Evolutionary conservation across 495 filamentous ascomycete species (phyloP), one percentile per base, ranked within the genome.

Genomic region (Hypomontagnella submonticulosa): DNA sequence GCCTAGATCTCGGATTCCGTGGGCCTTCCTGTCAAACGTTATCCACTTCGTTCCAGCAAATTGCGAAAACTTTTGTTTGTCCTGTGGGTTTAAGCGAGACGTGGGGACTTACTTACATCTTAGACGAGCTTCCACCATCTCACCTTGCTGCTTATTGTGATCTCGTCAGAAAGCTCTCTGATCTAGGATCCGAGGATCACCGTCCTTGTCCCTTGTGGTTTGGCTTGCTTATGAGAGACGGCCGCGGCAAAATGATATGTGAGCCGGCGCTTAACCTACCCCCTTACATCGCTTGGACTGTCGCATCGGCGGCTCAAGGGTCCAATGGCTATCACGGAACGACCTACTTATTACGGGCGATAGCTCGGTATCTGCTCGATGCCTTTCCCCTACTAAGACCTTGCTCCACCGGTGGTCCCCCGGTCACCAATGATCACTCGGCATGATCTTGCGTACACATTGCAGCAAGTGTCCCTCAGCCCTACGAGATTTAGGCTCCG

Each of bases 401-500:
- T 8, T 61, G 19, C 65, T 68, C 65, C 66, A 69, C 60, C 49
- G 49, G 30, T 38, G 32, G 7, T 58, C 57, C 67, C 67, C 67
- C 16, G 50, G 67, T 62, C 67, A 12, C 71, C 69, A 72, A 72
- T 74, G 38, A 66, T 62, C 52, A 36, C 49, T 66, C 41, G 38
- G 50, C 51, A 65, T 64, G 49, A 54, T 61, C 58, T 63, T 43
- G 60, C 61, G 47, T 67, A n/a, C n/a, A n/a, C n/a, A 51, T 50
- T 64, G 63, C 64, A 61, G 63, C 49, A 57, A 36, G 60, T 62
- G 51, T 57, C 69, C 65, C 64, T 74, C 71, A 74, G 71, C 71
- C 71, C 71, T 74, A 74, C 69, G 66, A 74, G 71, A 72, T 72
- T 70, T 67, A 70, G 57, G 55, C 55, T 47, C 60, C 60, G 61